These are phyloP conservation scores for Irpex lacteus DNA, from an alignment of 1,284 basidiomycete species.

Conservation along the genomic window DNA sequence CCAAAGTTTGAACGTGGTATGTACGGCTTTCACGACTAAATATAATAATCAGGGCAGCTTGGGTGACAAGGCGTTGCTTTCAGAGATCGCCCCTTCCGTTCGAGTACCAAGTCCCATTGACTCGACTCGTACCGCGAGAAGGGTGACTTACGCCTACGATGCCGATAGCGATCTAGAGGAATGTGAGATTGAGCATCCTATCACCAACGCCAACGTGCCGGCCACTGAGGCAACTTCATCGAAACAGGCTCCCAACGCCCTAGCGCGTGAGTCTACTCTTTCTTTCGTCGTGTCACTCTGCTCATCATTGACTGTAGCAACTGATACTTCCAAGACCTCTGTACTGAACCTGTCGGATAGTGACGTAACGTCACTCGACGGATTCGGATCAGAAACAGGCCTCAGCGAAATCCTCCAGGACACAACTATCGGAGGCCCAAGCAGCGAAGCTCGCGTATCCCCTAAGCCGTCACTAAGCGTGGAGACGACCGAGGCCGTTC, in stretches of 20 bases:
- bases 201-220: not conserved
- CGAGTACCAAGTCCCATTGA: not conserved
- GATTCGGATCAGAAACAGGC: conserved; percentile 6
- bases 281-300: not conserved
- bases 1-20: conserved; percentile 9
- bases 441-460: not conserved
- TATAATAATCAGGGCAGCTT: too few species aligned
- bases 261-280: not conserved
- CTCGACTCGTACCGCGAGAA: not conserved
- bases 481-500: conserved; percentile 6
- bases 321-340: conserved; percentile 8
- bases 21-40: not conserved
- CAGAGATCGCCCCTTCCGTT: not conserved
- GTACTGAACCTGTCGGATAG: conserved; percentile 8
- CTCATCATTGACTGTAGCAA: not conserved
- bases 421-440: not conserved
- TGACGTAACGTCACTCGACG: conserved; percentile 10
- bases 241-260: not conserved
- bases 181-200: conserved; percentile 7
- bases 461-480: conserved; percentile 1
- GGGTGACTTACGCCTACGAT: conserved; percentile 11
- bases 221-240: not conserved
- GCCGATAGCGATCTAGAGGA: conserved; percentile 13
- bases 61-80: too few species aligned
- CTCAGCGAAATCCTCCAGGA: conserved; percentile 7